Percentiles rank a stretch among this genome's conserved stretches.
Conservation (phyloP, 495 filamentous ascomycete genomes). For the Aspergillus coremiiformis region DNA sequence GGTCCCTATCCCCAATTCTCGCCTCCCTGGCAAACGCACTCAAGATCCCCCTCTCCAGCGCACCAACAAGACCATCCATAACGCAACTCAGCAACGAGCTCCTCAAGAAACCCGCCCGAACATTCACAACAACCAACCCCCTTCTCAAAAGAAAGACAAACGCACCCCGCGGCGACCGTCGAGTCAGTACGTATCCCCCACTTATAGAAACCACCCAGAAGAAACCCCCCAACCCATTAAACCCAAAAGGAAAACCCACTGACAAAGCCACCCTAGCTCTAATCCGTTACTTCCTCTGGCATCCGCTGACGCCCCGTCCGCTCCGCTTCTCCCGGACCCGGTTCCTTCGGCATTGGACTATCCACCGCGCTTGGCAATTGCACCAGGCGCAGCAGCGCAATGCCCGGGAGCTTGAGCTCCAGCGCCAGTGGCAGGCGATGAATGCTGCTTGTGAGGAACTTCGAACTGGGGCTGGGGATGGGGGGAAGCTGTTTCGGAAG, state of each 20-base stretch:
- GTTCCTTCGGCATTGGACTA: slow-evolving; percentile 94
- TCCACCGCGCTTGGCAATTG: slow-evolving; percentile 89
- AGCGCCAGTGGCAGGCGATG: slow-evolving; percentile 76
- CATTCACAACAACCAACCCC: slow-evolving; percentile 40
- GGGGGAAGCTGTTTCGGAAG: slow-evolving; percentile 72
- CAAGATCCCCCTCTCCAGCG: slow-evolving; percentile 32
- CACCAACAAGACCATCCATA: slow-evolving; percentile 24
- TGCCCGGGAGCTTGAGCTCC: slow-evolving; percentile 52
- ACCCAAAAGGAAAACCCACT: background rate
- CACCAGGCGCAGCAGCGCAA: slow-evolving; percentile 57
- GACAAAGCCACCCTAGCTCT: slow-evolving; percentile 25
- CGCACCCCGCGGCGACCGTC: slow-evolving; percentile 23
- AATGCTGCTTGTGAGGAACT: slow-evolving; percentile 72
- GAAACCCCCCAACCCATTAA: no score
- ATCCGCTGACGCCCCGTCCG: slow-evolving; percentile 64
- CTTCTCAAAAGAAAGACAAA: slow-evolving; percentile 27
- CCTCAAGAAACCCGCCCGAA: slow-evolving; percentile 11
- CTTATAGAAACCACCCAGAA: no score
- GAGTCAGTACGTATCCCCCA: slow-evolving; percentile 41
- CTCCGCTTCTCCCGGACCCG: slow-evolving; percentile 82
- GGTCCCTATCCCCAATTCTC: slow-evolving; percentile 37
- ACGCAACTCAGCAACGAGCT: slow-evolving; percentile 23
- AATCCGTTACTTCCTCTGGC: slow-evolving; percentile 59
- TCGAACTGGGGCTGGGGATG: slow-evolving; percentile 59
- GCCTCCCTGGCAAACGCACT: slow-evolving; percentile 41